phyloP scores from a whole-genome alignment of 2,329 filamentous ascomycete genomes.

The Phyllosticta citrichinensis region DNA sequence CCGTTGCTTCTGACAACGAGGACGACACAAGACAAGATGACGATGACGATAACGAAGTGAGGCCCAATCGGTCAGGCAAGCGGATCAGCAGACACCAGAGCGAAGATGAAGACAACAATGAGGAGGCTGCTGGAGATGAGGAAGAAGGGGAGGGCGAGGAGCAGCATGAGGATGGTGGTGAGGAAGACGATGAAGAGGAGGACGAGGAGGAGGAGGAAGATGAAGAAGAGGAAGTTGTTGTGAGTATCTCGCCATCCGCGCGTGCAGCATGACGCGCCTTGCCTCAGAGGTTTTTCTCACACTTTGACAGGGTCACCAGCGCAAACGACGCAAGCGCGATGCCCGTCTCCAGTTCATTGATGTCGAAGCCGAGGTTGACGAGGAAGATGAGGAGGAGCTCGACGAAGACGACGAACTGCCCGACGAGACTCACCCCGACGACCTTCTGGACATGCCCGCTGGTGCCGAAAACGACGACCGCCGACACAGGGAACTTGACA shows the following conservation, averaged over 20 bases:
- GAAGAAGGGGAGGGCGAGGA: conserved; percentile 28
- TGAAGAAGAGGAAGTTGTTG: conserved; percentile 38
- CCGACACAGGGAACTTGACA: conserved; percentile 87
- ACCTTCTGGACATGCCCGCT: conserved; percentile 64
- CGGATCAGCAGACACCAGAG: conserved; percentile 22
- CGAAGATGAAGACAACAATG: conserved; percentile 26
- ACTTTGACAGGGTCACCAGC: conserved; percentile 50
- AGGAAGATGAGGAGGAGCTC: conserved; percentile 80
- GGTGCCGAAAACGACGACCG: conserved; percentile 80
- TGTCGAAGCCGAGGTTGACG: conserved; percentile 96
- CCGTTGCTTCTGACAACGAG: conserved; percentile 46
- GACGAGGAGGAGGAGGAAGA: conserved; percentile 43
- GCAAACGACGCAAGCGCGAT: conserved; percentile 68
- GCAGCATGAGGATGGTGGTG: conserved; percentile 30
- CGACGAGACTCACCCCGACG: conserved; percentile 83
- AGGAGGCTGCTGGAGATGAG: conserved; percentile 14
- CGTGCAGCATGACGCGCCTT: conserved; percentile 31
- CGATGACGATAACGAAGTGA: conserved; percentile 31
- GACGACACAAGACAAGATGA: conserved; percentile 39
- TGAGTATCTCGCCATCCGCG: conserved; percentile 1
- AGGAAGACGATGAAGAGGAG: conserved; percentile 35
- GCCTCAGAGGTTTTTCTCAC: conserved; percentile 15
- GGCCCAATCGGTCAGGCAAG: conserved; percentile 11
- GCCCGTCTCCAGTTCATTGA: conserved; percentile 83
- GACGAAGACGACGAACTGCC: conserved; percentile 75